phyloP scores from a whole-genome alignment of 2,329 filamentous ascomycete species.

The Stagonosporopsis vannaccii region DNA sequence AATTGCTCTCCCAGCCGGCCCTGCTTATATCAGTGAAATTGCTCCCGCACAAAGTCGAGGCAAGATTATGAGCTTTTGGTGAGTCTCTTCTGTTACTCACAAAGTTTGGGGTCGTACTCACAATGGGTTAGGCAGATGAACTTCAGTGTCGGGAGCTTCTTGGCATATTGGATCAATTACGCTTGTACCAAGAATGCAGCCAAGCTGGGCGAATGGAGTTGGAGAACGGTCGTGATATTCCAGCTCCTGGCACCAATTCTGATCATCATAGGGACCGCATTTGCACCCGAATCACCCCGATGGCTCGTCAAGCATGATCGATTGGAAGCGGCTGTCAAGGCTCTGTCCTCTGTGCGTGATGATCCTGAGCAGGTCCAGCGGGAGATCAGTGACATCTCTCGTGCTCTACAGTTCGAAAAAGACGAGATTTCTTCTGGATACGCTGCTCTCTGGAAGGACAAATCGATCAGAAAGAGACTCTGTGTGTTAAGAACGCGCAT shows the following conservation, averaged over 20 bases:
- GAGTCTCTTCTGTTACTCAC: slow-evolving; percentile 38
- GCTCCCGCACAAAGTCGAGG: slow-evolving; percentile 67
- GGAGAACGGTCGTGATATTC: slow-evolving; percentile 72
- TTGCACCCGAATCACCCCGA: slow-evolving; percentile 53
- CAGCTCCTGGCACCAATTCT: slow-evolving; percentile 68
- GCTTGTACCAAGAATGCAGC: slow-evolving; percentile 61
- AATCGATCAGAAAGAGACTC: slow-evolving; percentile 69
- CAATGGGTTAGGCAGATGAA: too few relatives aligned
- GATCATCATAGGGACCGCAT: slow-evolving; percentile 62
- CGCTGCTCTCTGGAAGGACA: slow-evolving; percentile 69
- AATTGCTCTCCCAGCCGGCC: slow-evolving; percentile 54
- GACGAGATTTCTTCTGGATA: slow-evolving; percentile 67
- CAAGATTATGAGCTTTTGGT: slow-evolving; percentile 70
- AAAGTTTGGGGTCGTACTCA: too few relatives aligned
- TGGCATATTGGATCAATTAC: slow-evolving; percentile 68
- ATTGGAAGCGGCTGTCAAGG: slow-evolving; percentile 62
- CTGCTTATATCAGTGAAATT: slow-evolving; percentile 72
- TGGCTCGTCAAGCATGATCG: slow-evolving; percentile 61
- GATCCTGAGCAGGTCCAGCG: slow-evolving; percentile 68
- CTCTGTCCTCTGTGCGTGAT: slow-evolving; percentile 64
- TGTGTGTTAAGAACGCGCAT: slow-evolving; percentile 9
- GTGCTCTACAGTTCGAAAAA: slow-evolving; percentile 72
- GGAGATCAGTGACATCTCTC: slow-evolving; percentile 67
- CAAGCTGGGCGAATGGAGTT: slow-evolving; percentile 70
- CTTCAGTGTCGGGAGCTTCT: slow-evolving; percentile 71